Evolutionary conservation across 495 filamentous ascomycete species (phyloP).

Genomic region (Amphirosellinia nigrospora): DNA sequence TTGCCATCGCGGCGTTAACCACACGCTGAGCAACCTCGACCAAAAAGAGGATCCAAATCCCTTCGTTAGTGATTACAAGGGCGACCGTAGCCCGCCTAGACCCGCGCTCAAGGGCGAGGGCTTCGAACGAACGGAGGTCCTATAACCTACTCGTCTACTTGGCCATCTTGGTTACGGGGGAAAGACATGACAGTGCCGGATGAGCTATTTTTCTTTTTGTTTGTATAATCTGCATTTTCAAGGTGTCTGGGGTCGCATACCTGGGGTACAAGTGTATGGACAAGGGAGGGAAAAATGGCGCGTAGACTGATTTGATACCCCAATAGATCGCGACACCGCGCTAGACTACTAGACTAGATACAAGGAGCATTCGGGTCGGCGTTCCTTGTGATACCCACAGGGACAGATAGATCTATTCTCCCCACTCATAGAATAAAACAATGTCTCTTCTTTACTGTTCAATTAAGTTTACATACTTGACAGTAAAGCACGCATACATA

Average conservation of each 20-base stretch:
- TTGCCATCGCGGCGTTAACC: constrained; percentile 97
- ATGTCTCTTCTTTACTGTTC: neutral
- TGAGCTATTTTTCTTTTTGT: neutral
- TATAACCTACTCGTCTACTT: constrained; percentile 49
- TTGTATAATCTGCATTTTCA: constrained; percentile 6
- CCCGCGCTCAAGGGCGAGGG: constrained; percentile 70
- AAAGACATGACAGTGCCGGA: neutral
- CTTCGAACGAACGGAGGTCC: constrained; percentile 84
- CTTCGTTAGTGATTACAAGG: constrained; percentile 77
- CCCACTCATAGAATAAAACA: constrained; percentile 11
- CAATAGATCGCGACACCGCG: constrained; percentile 19
- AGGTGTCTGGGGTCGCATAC: constrained; percentile 4
- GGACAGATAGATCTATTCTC: constrained; percentile 13
- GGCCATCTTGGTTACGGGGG: neutral
- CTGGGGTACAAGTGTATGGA: neutral
- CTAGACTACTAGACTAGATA: constrained; percentile 17
- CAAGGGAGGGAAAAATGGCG: neutral
- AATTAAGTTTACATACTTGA: neutral
- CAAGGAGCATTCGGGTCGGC: constrained; percentile 16
- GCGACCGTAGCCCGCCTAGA: constrained; percentile 62
- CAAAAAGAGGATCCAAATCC: constrained; percentile 89
- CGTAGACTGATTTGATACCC: constrained; percentile 17
- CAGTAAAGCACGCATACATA: neutral
- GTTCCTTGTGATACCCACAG: constrained; percentile 15
- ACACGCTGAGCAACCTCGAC: constrained; percentile 85